phyloP scores from a whole-genome alignment of 2,329 filamentous ascomycete species.

The Cordyceps cicadae region DNA sequence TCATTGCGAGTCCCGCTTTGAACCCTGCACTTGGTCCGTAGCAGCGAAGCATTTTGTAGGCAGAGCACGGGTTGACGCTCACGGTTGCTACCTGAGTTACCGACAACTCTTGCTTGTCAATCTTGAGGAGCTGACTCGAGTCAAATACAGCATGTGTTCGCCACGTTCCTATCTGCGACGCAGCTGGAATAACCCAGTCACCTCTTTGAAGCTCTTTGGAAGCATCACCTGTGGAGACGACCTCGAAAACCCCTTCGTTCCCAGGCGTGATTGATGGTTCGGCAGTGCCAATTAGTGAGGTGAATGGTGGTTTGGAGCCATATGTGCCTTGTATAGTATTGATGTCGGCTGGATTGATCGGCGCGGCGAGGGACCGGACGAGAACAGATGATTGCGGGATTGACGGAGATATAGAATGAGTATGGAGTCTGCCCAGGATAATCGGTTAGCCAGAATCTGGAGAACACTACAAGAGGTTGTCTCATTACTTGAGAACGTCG shows the following conservation, averaged over 20 bases:
- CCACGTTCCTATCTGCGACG: slow-evolving; percentile 85
- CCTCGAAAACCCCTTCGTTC: slow-evolving; percentile 91
- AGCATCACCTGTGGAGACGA: slow-evolving; percentile 59
- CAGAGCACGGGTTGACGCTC: slow-evolving; percentile 86
- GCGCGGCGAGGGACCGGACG: slow-evolving; percentile 78
- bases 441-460: slow-evolving; percentile 3
- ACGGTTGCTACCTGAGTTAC: slow-evolving; percentile 79
- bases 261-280: slow-evolving; percentile 71
- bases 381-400: slow-evolving; percentile 60
- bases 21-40: slow-evolving; percentile 49
- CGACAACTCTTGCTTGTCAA: slow-evolving; percentile 63
- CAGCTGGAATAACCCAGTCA: slow-evolving; percentile 89
- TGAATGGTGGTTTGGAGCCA: slow-evolving; percentile 73
- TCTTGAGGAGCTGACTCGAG: slow-evolving; percentile 51
- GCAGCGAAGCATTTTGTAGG: slow-evolving; percentile 84
- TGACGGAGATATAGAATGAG: slow-evolving; percentile 67
- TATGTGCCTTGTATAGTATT: slow-evolving; percentile 98
- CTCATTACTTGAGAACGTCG: slow-evolving; percentile 57
- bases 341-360: slow-evolving; percentile 95
- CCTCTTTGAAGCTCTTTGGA: slow-evolving; percentile 54
- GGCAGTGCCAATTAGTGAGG: slow-evolving; percentile 64
- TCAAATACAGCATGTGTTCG: slow-evolving; percentile 75
- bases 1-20: slow-evolving; percentile 37
- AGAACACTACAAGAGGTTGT: slow-evolving; percentile 25
- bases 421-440: slow-evolving; percentile 49